Evolutionary conservation across 371 early-diverging fungal species (phyloP).

Genomic region (Mortierella sp.): DNA sequence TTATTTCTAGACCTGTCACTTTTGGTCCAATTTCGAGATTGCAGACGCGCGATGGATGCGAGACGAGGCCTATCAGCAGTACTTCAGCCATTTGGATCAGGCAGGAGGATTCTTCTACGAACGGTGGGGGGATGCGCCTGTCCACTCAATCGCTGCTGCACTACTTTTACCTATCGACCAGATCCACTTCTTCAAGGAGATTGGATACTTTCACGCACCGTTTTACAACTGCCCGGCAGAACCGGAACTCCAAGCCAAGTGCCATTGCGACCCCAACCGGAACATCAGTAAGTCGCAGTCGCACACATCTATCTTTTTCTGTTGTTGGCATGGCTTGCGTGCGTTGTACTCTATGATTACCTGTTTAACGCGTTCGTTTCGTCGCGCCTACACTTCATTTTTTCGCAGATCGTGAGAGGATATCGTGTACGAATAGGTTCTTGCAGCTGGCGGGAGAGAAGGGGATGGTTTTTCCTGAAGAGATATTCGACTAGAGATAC

Average conservation of each 20-base stretch:
- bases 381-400: neutral
- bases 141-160: constrained; percentile 88
- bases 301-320: neutral
- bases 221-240: constrained; percentile 77
- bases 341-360: neutral
- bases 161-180: constrained; percentile 75
- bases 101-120: constrained; percentile 96
- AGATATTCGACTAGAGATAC: constrained; percentile 22
- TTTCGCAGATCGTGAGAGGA: constrained; percentile 36
- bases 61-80: constrained; percentile 74
- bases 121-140: constrained; percentile 98
- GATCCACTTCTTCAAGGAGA: constrained; percentile 92
- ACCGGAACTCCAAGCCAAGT: constrained; percentile 66
- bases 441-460: constrained; percentile 23
- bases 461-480: constrained; percentile 32
- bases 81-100: constrained; percentile 88
- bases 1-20: constrained; percentile 76
- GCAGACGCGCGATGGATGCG: constrained; percentile 89
- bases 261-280: constrained; percentile 73
- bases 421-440: constrained; percentile 39
- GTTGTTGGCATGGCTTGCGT: neutral
- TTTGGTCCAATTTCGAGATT: constrained; percentile 98
- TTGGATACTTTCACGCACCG: constrained; percentile 82
- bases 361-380: neutral
- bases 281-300: constrained; percentile 62